Base-by-base conservation (phyloP, 2,329 filamentous ascomycete species). In the Stromatinia cepivora region DNA sequence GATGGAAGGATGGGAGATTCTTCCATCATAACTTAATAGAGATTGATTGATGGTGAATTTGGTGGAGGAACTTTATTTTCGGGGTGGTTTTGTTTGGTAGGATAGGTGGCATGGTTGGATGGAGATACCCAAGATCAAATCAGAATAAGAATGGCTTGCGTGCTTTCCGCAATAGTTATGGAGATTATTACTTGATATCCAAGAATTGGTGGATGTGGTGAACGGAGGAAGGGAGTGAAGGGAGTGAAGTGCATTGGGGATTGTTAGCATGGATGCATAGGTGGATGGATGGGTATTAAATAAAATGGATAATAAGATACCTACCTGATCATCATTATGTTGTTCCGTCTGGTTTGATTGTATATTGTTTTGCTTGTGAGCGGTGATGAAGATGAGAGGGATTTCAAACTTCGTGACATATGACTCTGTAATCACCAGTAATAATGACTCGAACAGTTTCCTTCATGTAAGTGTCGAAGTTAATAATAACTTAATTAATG, bases 91-190 rank as follows among this genome's bases (percentile, higher is more conserved):
- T 67, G 39, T 52, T 67, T 58, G 65, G 39, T 59, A 61, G 54
- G 53, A 66, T 54, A 22, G 54, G 42, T 34, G 65, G 66, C 56
- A 50, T 67, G 56, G 56, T 42, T 67, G 66, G 66, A 62, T 67
- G 66, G 66, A 67, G 66, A 67, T 67, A 67, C 66, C 66, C 66
- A 62, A 67, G 66, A 67, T 67, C 56, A 63, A 57, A 54, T 50
- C 65, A 67, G 65, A 67, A 65, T 65, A 54, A 65, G 62, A 62
- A 65, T 65, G 46, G 34, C n/a, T 52, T n/a, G 36, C 50, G 36
- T 54, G 62, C 45, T 45, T 50, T 62, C 45, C 31, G 22, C 45
- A 39, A 65, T 54, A 48, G 39, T 22, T n/a, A 31, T 65, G 31
- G 50, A 31, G 50, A 34, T 58, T 50, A 28, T 48, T 42, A 62